A percentile compares a stretch with the other conserved stretches of the same genome.
phyloP scores from a whole-genome alignment of 805 yeast species.

The Saccharomycopsis sp. region DNA sequence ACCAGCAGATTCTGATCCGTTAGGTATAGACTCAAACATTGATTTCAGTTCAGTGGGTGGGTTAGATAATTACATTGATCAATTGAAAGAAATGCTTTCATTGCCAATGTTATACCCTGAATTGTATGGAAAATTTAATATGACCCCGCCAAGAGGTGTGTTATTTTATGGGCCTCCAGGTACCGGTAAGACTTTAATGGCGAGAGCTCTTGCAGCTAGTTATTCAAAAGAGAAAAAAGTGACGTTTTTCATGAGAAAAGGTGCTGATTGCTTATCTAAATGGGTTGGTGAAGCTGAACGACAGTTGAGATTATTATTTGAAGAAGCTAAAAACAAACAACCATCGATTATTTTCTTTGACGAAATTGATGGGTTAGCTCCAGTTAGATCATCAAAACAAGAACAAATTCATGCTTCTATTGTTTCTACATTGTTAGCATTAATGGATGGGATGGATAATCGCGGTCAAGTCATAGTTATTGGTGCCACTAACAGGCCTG shows the following conservation, averaged over 20 bases:
- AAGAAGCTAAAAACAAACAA: constrained; percentile 93
- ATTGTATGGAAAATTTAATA: constrained; percentile 77
- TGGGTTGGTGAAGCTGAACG: constrained; percentile 99
- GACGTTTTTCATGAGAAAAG: constrained; percentile 96
- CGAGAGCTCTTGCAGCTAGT: constrained; percentile 93
- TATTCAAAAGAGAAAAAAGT: constrained; percentile 82
- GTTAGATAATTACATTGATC: constrained; percentile 80
- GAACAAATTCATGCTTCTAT: constrained; percentile 98
- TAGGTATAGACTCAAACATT: constrained; percentile 82
- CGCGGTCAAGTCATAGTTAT: constrained; percentile 97
- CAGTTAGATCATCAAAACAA: constrained; percentile 94
- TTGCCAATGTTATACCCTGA: constrained; percentile 91
- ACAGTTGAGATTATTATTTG: constrained; percentile 82
- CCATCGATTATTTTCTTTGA: constrained; percentile 95
- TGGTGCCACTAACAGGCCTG: constrained; percentile 97
- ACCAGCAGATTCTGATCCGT: constrained; percentile 85
- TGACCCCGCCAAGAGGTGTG: constrained; percentile 96
- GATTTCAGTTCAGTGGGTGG: constrained; percentile 89
- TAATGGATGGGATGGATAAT: constrained; percentile 99
- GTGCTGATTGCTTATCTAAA: constrained; percentile 93
- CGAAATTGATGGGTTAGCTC: constrained; percentile 97
- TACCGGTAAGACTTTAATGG: constrained; percentile 97
- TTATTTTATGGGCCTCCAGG: constrained; percentile 99
- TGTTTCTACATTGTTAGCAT: constrained; percentile 87
- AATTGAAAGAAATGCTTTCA: constrained; percentile 94